phyloP scores from a whole-genome alignment of 2,329 filamentous ascomycete species.

The Herpotrichia juniperi region DNA sequence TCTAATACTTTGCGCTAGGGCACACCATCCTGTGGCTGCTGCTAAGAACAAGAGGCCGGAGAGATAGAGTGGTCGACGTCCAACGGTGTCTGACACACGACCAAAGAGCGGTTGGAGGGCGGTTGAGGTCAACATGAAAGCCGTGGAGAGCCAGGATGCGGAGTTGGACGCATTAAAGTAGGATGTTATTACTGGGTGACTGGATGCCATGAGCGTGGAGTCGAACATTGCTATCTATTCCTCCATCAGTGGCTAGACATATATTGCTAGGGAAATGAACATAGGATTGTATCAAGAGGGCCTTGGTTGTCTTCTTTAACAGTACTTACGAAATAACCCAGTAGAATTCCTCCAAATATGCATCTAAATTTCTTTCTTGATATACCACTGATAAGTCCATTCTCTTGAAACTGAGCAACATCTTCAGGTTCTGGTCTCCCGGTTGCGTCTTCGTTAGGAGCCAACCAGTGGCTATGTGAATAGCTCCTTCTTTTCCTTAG shows the following conservation, averaged over 20 bases:
- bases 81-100: slow-evolving; percentile 74
- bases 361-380: slow-evolving; percentile 41
- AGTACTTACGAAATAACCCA: slow-evolving; percentile 45
- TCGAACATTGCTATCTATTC: slow-evolving; percentile 65
- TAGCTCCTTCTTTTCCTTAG: slow-evolving; percentile 28
- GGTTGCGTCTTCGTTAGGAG: slow-evolving; percentile 25
- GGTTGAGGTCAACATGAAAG: slow-evolving; percentile 78
- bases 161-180: slow-evolving; percentile 79
- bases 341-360: slow-evolving; percentile 44
- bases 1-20: slow-evolving; percentile 68
- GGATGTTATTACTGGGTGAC: slow-evolving; percentile 80
- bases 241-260: slow-evolving; percentile 37
- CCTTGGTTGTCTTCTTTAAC: too few species aligned
- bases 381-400: slow-evolving; percentile 41
- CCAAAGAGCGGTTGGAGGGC: slow-evolving; percentile 78
- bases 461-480: slow-evolving; percentile 31
- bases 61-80: slow-evolving; percentile 71
- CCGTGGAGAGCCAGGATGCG: slow-evolving; percentile 82
- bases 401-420: slow-evolving; percentile 31
- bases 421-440: slow-evolving; percentile 25
- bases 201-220: slow-evolving; percentile 80
- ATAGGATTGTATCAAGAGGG: too few species aligned
- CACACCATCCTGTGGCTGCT: slow-evolving; percentile 72
- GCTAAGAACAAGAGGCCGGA: slow-evolving; percentile 68
- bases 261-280: neutral